Conservation (phyloP, 148 eudicot genomes). For the Mesembryanthemum crystallinum region DNA sequence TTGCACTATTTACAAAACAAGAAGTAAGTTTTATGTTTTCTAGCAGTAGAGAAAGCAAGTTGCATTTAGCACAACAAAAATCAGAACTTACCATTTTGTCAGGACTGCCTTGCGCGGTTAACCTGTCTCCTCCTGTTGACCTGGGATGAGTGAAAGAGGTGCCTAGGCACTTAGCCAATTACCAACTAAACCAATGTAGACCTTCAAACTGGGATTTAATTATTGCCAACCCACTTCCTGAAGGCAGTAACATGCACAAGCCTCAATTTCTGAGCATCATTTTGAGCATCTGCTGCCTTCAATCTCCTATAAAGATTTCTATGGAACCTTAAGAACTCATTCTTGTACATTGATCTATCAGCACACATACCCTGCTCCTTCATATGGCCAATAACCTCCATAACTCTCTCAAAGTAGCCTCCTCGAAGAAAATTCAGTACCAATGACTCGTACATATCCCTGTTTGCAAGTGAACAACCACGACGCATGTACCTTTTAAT, state of each 20-base stretch:
- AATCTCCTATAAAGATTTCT: constrained; percentile 70
- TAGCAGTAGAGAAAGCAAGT: not conserved
- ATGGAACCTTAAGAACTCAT: constrained; percentile 62
- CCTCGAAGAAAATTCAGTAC: constrained; percentile 70
- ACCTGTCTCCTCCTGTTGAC: not conserved
- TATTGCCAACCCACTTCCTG: constrained; percentile 65
- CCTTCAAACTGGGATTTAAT: constrained; percentile 24
- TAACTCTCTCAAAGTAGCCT: constrained; percentile 89
- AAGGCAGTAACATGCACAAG: constrained; percentile 74
- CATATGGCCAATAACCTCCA: constrained; percentile 70
- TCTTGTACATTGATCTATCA: constrained; percentile 66
- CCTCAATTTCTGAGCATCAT: constrained; percentile 72
- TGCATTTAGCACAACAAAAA: not conserved
- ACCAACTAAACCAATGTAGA: not conserved
- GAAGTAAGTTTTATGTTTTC: not conserved
- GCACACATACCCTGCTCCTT: constrained; percentile 50
- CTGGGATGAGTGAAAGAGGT: not conserved
- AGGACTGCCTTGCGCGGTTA: not conserved
- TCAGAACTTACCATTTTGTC: not conserved
- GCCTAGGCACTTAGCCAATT: too few relatives aligned
- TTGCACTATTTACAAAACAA: not conserved
- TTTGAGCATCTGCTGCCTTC: constrained; percentile 51
- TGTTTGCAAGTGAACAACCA: constrained; percentile 36
- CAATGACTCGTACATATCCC: constrained; percentile 75
- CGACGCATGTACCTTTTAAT: constrained; percentile 57